Evolutionary conservation across 2,329 filamentous ascomycete genomes (phyloP), one percentile per base, ranked within the genome.

Genomic region (Tolypocladium nubicola): DNA sequence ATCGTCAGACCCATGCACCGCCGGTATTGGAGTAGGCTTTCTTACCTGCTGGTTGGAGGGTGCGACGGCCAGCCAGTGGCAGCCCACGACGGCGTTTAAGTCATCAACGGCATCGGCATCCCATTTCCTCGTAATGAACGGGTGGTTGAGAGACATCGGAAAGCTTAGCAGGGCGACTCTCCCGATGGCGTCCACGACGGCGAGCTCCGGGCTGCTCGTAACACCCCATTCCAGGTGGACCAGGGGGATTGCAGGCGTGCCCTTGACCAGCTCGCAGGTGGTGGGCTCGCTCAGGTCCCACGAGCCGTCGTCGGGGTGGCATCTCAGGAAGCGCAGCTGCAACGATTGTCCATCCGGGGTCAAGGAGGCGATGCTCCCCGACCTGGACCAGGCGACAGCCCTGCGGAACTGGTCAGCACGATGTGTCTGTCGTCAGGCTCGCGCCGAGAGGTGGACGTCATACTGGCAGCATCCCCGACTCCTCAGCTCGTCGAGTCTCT

Each of bases 361-460:
- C 62, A 97, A 87, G 56, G 86, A 87, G 35, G 92, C 92, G 63
- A 97, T 89, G 59, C 87, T 90, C 49, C 93, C 93, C 60, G 85
- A 82, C 65, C 86, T 91, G 13, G 93, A 96, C 92, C 93, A 97
- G 37, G 88, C 85, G 56, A 97, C 81, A 62, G 84, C 84, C 68
- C 91, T 95, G 64, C 50, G 53, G 52, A 53, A 52, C 7, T 8
- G 40, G 56, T 58, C 11, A 57, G 55, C 23, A 26, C 16, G 26
- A 14, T 6, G 13, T 26, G 4, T n/a, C 19, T 14, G 33, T 19
- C 19, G n/a, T 16, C 9, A 19, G 21, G 50, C 21, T n/a, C 10
- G 3, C 23, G 19, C 5, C 14, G 33, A 21, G 16, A 14, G 19
- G 30, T 2, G 26, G 5, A 8, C 10, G 19, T 21, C 85, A 74